These are phyloP conservation scores for Xylariaceae sp. DNA, from an alignment of 2,329 filamentous ascomycete genomes.

Conservation along the genomic window DNA sequence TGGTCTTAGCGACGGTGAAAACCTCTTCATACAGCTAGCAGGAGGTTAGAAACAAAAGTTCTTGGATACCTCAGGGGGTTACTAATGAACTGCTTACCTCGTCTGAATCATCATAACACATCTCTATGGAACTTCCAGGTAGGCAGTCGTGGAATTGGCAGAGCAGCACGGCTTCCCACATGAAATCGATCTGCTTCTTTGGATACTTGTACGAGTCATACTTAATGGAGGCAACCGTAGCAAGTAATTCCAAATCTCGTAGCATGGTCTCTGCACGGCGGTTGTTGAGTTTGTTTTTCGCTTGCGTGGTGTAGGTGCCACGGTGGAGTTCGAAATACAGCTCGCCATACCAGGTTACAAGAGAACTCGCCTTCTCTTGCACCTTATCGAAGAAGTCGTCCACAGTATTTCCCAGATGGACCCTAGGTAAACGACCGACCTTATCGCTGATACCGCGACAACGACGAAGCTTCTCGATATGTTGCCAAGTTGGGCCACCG, in stretches of 20 bases:
- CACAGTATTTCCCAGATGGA: slow-evolving; percentile 83
- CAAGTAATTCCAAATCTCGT: slow-evolving; percentile 80
- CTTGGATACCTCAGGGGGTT: neutral
- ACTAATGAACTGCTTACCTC: slow-evolving; percentile 44
- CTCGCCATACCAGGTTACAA: slow-evolving; percentile 97
- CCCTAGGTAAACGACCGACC: slow-evolving; percentile 72
- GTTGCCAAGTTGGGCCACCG: slow-evolving; percentile 88
- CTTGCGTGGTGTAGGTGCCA: slow-evolving; percentile 94
- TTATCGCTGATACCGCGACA: slow-evolving; percentile 90
- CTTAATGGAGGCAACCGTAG: slow-evolving; percentile 76
- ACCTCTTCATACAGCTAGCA: slow-evolving; percentile 70
- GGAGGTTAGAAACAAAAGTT: slow-evolving; percentile 7
- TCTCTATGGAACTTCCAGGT: slow-evolving; percentile 90
- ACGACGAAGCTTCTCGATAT: slow-evolving; percentile 88
- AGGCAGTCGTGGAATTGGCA: slow-evolving; percentile 98
- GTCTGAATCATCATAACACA: slow-evolving; percentile 96
- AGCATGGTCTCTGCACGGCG: slow-evolving; percentile 78
- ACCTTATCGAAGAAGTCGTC: slow-evolving; percentile 90
- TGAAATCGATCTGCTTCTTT: slow-evolving; percentile 85
- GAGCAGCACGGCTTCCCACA: slow-evolving; percentile 89
- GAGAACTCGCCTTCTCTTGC: slow-evolving; percentile 69
- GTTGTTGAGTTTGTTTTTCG: slow-evolving; percentile 96
- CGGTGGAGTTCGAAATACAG: slow-evolving; percentile 97
- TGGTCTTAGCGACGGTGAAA: slow-evolving; percentile 67
- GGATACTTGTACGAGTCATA: slow-evolving; percentile 77